phyloP scores from a whole-genome alignment of 179 eudicot species.

The Corrigiola litoralis region DNA sequence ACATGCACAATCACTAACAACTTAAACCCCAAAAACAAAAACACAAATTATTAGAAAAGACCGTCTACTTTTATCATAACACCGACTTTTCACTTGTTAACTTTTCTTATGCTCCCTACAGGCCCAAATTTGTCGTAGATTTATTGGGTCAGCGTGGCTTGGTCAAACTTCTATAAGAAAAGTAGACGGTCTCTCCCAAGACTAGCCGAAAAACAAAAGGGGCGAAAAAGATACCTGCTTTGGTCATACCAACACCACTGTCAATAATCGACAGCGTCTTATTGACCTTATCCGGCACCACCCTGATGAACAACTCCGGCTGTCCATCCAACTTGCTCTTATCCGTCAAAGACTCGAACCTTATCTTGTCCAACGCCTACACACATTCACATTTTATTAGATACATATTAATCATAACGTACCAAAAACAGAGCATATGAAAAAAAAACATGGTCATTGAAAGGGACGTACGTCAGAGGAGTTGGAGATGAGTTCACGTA shows the following conservation, averaged over 20 bases:
- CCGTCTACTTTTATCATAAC: too few species aligned
- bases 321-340: conserved; percentile 71
- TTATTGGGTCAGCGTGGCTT: too few species aligned
- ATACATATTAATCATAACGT: not conserved
- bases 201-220: too few species aligned
- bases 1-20: too few species aligned
- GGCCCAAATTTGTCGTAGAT: too few species aligned
- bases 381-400: not conserved
- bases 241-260: conserved; percentile 77
- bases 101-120: too few species aligned
- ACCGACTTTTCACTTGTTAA: too few species aligned
- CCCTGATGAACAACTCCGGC: conserved; percentile 65
- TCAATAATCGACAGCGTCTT: conserved; percentile 63
- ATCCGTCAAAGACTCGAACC: conserved; percentile 64
- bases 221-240: conserved; percentile 44
- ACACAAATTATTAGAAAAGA: not conserved
- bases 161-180: too few species aligned
- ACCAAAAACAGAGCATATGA: not conserved
- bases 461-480: conserved; percentile 40
- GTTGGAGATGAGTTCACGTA: conserved; percentile 37
- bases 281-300: conserved; percentile 65
- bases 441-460: too few species aligned
- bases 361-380: conserved; percentile 69
- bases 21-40: not conserved
- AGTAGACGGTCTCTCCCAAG: too few species aligned